Evolutionary conservation across 306 rosid species (phyloP), one percentile per base, ranked within the genome.

Genomic region (Lathyrus oleraceus): DNA sequence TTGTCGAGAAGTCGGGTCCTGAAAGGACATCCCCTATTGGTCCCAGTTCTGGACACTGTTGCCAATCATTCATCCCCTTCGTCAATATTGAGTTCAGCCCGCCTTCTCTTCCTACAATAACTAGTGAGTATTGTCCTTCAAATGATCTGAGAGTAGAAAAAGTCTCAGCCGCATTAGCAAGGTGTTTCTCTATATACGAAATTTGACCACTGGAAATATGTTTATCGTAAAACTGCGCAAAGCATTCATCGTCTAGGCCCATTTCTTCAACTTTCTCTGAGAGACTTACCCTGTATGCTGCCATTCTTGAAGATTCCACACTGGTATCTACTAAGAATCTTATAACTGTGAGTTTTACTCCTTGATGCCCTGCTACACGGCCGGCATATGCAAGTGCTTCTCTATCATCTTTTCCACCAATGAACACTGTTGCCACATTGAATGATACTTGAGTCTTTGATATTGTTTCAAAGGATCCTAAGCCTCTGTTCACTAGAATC

Each of bases 11-110:
- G 45, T 88, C 98, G 14, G 96, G 83, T 14, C 97, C 97, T 0
- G 98, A 87, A 60, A 94, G 97, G 74, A 94, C 90, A 68, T 94
- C 98, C n/a, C 98, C 98, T 2, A 94, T 82, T 0, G 97, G 95
- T 51, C 98, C 98, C 12, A 94, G 45, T 81, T 94, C 97, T 0
- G 98, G 98, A 47, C 97, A 88, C 10, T 88, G 96, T 74, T 94
- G 92, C 98, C 97, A 94, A 10, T 90, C 98, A 23, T 79, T 91
- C 98, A 94, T 94, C 5, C 97, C 97, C 14, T 76, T 77, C 2
- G 96, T 94, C 75, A 94, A 70, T 32, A 83, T 45, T 0, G 98
- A 85, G 72, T 94, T 90, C 23, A 85, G 81, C 32, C 92, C 82
- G 14, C 91, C 92, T 35, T 96, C 96, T 78, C 86, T 76, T 53